phyloP scores from a whole-genome alignment of 2,329 filamentous ascomycete species.

The Ophiostoma ulmi region DNA sequence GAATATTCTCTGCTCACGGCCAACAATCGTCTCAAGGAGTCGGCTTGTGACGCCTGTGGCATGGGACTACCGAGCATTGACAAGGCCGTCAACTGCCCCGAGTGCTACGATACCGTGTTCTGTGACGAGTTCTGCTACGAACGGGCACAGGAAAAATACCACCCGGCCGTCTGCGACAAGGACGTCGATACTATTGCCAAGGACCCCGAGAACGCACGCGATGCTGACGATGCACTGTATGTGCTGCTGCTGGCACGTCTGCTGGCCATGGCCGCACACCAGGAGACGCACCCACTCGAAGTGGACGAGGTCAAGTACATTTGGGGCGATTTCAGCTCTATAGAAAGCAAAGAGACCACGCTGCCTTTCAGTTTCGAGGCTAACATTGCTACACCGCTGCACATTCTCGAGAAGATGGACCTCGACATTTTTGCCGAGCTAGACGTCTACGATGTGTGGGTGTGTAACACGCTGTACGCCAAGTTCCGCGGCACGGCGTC shows the following conservation, averaged over 20 bases:
- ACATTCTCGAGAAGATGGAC: constrained; percentile 79
- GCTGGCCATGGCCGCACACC: constrained; percentile 58
- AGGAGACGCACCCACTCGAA: constrained; percentile 58
- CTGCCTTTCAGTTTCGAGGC: constrained; percentile 73
- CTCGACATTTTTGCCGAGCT: constrained; percentile 64
- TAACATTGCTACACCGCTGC: constrained; percentile 68
- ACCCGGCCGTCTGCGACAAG: constrained; percentile 61
- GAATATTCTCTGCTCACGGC: constrained; percentile 86
- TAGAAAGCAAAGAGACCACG: constrained; percentile 51
- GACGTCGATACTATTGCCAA: constrained; percentile 62
- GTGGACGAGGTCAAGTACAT: constrained; percentile 61
- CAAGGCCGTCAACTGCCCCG: constrained; percentile 52
- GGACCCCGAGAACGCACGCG: constrained; percentile 55
- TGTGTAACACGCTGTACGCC: constrained; percentile 85
- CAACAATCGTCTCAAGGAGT: constrained; percentile 80
- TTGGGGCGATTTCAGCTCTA: constrained; percentile 58
- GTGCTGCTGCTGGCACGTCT: constrained; percentile 58
- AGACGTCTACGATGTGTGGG: constrained; percentile 64
- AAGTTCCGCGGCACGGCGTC: constrained; percentile 94
- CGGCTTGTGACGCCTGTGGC: constrained; percentile 86
- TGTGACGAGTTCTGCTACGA: constrained; percentile 57
- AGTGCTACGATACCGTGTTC: constrained; percentile 62
- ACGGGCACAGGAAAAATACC: constrained; percentile 55
- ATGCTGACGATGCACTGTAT: constrained; percentile 58
- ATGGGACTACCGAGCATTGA: constrained; percentile 57